phyloP scores from a whole-genome alignment of 176 grass and related monocot genomes.

The Musa acuminata region DNA sequence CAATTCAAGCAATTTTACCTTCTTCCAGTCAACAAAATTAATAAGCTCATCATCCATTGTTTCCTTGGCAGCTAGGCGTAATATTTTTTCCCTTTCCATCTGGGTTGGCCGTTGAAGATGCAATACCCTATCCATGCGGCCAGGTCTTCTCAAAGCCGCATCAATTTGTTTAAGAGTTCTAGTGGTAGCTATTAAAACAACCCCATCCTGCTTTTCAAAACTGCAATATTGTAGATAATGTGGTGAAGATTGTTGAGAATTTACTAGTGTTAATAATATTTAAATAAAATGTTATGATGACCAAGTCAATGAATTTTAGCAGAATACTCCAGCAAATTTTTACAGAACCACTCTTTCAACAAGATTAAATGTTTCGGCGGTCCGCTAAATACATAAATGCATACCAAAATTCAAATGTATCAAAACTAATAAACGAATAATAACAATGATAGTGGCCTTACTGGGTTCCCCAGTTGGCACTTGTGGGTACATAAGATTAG shows the following conservation, averaged over 20 bases:
- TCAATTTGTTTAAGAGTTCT: slow-evolving; percentile 33
- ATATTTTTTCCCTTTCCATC: slow-evolving; percentile 30
- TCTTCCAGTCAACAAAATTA: slow-evolving; percentile 33
- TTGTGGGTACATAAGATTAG: background rate
- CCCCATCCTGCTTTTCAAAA: slow-evolving; percentile 38
- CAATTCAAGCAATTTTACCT: slow-evolving; percentile 5
- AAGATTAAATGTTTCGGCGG: background rate
- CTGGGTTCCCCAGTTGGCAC: background rate
- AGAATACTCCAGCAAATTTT: background rate
- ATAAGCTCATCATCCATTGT: slow-evolving; percentile 22
- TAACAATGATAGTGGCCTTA: background rate
- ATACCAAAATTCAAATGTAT: background rate
- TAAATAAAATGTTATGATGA: background rate
- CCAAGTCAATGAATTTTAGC: background rate
- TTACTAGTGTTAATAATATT: background rate
- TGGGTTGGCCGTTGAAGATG: slow-evolving; percentile 31
- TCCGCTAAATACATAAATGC: background rate
- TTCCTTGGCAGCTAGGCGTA: slow-evolving; percentile 18
- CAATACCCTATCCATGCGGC: slow-evolving; percentile 26
- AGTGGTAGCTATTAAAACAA: slow-evolving; percentile 29
- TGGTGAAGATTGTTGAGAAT: background rate
- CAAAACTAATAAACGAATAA: background rate
- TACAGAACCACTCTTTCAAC: background rate
- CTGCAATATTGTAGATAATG: slow-evolving; percentile 8
- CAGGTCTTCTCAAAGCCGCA: slow-evolving; percentile 25